Evolutionary conservation across 345 rosid species (phyloP), one percentile per base, ranked within the genome.

Genomic region (Aquilaria sinensis): DNA sequence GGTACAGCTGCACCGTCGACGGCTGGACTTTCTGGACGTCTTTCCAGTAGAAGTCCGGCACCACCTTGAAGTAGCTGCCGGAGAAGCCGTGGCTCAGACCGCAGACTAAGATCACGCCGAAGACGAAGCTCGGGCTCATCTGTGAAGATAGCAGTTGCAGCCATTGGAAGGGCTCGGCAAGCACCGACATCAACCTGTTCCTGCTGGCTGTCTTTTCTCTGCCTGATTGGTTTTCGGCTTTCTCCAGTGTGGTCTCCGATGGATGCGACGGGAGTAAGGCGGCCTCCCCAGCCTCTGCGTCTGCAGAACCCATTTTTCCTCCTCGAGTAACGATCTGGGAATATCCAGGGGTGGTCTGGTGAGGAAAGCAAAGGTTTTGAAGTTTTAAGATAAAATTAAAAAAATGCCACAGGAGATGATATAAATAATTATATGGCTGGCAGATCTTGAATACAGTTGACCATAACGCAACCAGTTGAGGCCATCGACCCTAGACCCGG

Each of bases 21-120:
- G 97, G 97, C 73, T 87, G 81, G 34, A 90, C 77, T 66, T 74
- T 77, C 67, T 87, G 95, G 16, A 87, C 90, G 67, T 87, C 92
- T 78, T 88, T 85, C 92, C 90, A 87, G 66, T 87, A 90, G 82
- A 77, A 90, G 69, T 90, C 97, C 1, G 87, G 70, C 62, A 85
- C 90, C 0, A 87, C 88, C 77, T 69, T 90, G 83, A 87, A 90
- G 76, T 81, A 67, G 30, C 95, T 78, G 13, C 92, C 85, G 0
- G 90, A 70, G 74, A 90, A 85, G 51, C 95, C 95, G 70, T 82
- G 88, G 82, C 80, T 82, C 46, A 90, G 67, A 48, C 97, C 97
- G 58, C 87, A 90, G 5, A 87, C 95, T 43, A 85, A 47, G 59
- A 85, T 62, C 66, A 87, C 78, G 37, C 92, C 90, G 2, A 87